Evolutionary conservation across 23 red algal genomes (phyloP).

Genomic region (Gracilaria vermiculophylla): DNA sequence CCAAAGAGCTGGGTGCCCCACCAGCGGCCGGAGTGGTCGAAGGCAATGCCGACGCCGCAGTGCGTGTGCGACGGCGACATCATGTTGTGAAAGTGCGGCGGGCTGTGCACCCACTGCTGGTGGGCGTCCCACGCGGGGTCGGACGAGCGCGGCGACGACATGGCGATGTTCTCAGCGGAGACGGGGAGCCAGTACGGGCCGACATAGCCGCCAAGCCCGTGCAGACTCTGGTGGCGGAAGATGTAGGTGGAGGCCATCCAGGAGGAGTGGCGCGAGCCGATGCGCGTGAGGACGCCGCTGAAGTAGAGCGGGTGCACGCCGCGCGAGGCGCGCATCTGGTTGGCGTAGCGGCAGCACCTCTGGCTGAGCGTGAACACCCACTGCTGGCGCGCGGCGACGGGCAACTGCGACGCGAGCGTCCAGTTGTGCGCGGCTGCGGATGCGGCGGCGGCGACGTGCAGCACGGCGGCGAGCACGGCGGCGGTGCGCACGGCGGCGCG

Average conservation of each 20-base stretch:
- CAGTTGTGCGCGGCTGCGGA: neutral
- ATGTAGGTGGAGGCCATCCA: conserved; percentile 37
- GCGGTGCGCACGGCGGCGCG: neutral
- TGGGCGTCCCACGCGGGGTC: conserved; percentile 45
- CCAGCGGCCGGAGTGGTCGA: conserved; percentile 22
- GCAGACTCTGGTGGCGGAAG: conserved; percentile 28
- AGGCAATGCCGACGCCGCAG: conserved; percentile 39
- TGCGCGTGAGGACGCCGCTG: neutral
- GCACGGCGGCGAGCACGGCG: neutral
- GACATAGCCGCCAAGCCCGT: conserved; percentile 19
- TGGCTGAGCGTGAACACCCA: neutral
- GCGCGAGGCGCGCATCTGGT: conserved; percentile 22
- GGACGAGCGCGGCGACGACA: conserved; percentile 16
- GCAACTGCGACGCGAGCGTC: neutral
- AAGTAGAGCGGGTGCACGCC: conserved; percentile 21
- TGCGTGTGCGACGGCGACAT: conserved; percentile 30
- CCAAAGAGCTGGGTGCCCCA: conserved; percentile 49
- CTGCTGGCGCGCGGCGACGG: neutral
- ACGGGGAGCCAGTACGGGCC: conserved; percentile 26
- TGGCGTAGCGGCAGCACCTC: conserved; percentile 13
- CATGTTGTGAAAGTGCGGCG: conserved; percentile 42
- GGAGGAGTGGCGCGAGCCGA: conserved; percentile 27
- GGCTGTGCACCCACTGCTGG: conserved; percentile 21
- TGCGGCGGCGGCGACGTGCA: neutral
- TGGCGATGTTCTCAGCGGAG: conserved; percentile 44